These are phyloP conservation scores for Fomes fomentarius DNA, from an alignment of 1,284 basidiomycete species.

Conservation along the genomic window DNA sequence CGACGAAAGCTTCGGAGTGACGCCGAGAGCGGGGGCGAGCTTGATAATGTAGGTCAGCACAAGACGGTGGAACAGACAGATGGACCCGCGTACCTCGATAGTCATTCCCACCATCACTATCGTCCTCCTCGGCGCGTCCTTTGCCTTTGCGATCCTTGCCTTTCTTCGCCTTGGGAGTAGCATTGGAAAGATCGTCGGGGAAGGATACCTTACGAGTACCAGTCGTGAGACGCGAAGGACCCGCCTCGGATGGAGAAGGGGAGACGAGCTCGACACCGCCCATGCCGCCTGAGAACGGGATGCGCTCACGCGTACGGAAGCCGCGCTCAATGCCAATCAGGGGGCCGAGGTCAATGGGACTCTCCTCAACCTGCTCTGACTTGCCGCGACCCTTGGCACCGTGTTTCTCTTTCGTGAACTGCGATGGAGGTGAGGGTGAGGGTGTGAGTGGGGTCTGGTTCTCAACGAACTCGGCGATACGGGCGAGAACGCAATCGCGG, in stretches of 20 bases:
- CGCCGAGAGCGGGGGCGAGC: slow-evolving; percentile 4
- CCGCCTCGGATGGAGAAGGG: slow-evolving; percentile 19
- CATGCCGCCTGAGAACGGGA: slow-evolving; percentile 58
- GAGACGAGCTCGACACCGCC: slow-evolving; percentile 61
- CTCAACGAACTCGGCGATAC: slow-evolving; percentile 70
- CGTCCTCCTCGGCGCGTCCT: slow-evolving; percentile 27
- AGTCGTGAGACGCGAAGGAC: slow-evolving; percentile 18
- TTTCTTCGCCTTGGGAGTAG: slow-evolving; percentile 19
- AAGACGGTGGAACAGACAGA: background rate
- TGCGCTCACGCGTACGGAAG: slow-evolving; percentile 60
- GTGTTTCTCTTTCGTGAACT: slow-evolving; percentile 18
- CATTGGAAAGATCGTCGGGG: slow-evolving; percentile 14
- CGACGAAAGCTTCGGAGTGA: background rate
- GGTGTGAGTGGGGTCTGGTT: slow-evolving; percentile 38
- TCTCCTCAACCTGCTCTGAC: slow-evolving; percentile 9
- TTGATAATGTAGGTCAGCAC: background rate
- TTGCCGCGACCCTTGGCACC: slow-evolving; percentile 2
- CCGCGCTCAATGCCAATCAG: slow-evolving; percentile 70
- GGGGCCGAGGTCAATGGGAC: slow-evolving; percentile 63
- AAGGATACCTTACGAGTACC: slow-evolving; percentile 18
- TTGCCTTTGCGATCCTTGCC: slow-evolving; percentile 36
- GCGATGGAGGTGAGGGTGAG: slow-evolving; percentile 31
- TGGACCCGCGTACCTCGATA: no score
- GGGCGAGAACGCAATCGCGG: slow-evolving; percentile 65
- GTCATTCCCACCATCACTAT: slow-evolving; percentile 1